Conservation (phyloP, 2,329 filamentous ascomycete genomes). For the Capronia americana region DNA sequence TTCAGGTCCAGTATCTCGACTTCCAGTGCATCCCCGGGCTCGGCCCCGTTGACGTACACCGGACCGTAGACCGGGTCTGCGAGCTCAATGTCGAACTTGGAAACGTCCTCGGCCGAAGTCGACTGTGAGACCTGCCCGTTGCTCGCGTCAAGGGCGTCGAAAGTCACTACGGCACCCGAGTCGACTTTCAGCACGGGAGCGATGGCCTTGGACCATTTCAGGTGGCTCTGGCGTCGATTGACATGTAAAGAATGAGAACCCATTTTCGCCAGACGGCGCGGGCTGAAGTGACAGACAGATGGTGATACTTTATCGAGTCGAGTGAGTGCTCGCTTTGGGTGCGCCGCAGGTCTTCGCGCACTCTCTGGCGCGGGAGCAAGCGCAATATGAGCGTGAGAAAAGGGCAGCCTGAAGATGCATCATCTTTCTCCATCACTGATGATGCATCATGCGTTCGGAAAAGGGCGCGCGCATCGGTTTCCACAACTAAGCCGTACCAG, state of each 20-base stretch:
- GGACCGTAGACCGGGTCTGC: conserved; percentile 60
- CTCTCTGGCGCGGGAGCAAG: not conserved
- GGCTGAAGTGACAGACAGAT: no score
- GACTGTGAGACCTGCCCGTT: conserved; percentile 43
- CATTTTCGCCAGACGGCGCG: no score
- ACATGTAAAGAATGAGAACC: conserved; percentile 1
- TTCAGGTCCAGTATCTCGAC: conserved; percentile 58
- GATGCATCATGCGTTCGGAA: conserved; percentile 3
- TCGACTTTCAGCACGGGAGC: conserved; percentile 55
- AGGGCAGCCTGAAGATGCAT: not conserved
- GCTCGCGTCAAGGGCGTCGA: conserved; percentile 52
- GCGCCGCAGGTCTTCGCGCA: not conserved
- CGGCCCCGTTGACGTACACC: conserved; percentile 56
- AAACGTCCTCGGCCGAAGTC: not conserved
- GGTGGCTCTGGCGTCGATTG: conserved; percentile 42
- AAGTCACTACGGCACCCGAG: conserved; percentile 56
- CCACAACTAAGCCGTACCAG: not conserved
- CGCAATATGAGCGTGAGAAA: not conserved
- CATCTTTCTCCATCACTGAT: conserved; percentile 1
- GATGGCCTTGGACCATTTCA: conserved; percentile 58
- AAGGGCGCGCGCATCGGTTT: not conserved
- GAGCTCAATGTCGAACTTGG: conserved; percentile 7
- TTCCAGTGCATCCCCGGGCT: conserved; percentile 60
- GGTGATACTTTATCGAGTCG: not conserved
- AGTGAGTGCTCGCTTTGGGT: not conserved